These are phyloP conservation scores for Parmelia sp. DNA, from an alignment of 495 filamentous ascomycete genomes.

Conservation along the genomic window DNA sequence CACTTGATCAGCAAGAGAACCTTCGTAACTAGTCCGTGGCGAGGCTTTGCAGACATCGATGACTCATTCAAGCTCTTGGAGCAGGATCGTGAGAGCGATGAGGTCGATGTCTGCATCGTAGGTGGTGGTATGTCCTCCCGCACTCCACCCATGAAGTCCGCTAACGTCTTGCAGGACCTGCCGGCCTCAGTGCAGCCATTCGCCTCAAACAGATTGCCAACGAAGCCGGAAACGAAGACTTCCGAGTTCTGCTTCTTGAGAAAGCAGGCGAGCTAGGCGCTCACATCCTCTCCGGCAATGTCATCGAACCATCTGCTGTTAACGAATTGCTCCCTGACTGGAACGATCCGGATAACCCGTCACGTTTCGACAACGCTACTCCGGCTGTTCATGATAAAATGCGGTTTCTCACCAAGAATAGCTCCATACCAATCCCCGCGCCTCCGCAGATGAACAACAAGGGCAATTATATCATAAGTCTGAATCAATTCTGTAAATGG, in stretches of 20 bases:
- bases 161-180: constrained; percentile 54
- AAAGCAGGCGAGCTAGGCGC: constrained; percentile 94
- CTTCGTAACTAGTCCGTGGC: constrained; percentile 46
- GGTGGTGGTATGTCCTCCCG: constrained; percentile 60
- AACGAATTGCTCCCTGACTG: constrained; percentile 92
- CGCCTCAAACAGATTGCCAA: constrained; percentile 92
- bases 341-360: constrained; percentile 79
- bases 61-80: constrained; percentile 65
- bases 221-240: constrained; percentile 91
- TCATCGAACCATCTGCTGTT: constrained; percentile 83
- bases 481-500: constrained; percentile 94
- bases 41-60: constrained; percentile 48
- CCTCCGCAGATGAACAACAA: constrained; percentile 98
- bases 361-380: constrained; percentile 76
- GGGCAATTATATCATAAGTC: constrained; percentile 93
- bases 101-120: constrained; percentile 95
- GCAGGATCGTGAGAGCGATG: constrained; percentile 78
- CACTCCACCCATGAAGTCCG: constrained; percentile 1
- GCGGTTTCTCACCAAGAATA: constrained; percentile 86
- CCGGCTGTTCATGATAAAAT: constrained; percentile 78
- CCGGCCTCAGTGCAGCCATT: constrained; percentile 88
- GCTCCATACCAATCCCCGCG: constrained; percentile 69
- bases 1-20: constrained; percentile 9
- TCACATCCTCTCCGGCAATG: constrained; percentile 92
- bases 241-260: constrained; percentile 85